These are phyloP conservation scores for Gomphus bonarii DNA, from an alignment of 1,284 basidiomycete species.

Conservation along the genomic window DNA sequence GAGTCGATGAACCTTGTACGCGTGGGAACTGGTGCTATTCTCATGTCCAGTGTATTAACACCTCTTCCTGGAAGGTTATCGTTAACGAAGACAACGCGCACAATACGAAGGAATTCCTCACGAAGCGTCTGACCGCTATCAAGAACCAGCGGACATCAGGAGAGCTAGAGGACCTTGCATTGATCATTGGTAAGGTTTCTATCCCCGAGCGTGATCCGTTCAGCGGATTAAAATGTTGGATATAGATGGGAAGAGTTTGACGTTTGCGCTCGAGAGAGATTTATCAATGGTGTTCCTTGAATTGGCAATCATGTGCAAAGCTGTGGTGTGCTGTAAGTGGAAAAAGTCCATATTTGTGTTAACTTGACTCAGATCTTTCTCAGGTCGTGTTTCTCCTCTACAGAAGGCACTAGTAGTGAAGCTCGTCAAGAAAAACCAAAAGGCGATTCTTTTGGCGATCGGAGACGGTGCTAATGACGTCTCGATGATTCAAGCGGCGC, in stretches of 20 bases:
- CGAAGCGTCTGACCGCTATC: slow-evolving; percentile 82
- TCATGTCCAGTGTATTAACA: neutral
- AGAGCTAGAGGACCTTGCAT: slow-evolving; percentile 88
- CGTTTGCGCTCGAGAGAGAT: slow-evolving; percentile 89
- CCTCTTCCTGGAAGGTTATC: slow-evolving; percentile 62
- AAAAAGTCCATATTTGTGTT: slow-evolving; percentile 13
- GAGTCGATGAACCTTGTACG: slow-evolving; percentile 96
- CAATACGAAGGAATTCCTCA: slow-evolving; percentile 81
- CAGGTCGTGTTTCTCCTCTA: slow-evolving; percentile 92
- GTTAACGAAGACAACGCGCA: slow-evolving; percentile 86
- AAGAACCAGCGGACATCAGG: slow-evolving; percentile 87
- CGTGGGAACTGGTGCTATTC: neutral
- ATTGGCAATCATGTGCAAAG: slow-evolving; percentile 96
- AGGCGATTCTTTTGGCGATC: slow-evolving; percentile 88
- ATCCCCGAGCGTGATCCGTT: neutral
- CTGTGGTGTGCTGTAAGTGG: slow-evolving; percentile 86
- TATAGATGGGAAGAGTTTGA: slow-evolving; percentile 93
- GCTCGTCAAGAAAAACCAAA: slow-evolving; percentile 94
- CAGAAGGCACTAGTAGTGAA: slow-evolving; percentile 99
- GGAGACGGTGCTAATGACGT: slow-evolving; percentile 98
- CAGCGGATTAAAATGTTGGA: neutral
- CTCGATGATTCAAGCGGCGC: slow-evolving; percentile 94
- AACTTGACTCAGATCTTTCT: neutral
- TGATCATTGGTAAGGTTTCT: slow-evolving; percentile 72
- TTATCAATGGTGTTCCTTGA: slow-evolving; percentile 86